Percentiles rank a stretch among this genome's conserved stretches.
Evolutionary conservation across 78 protist genomes (phyloP).

Genomic region (Dictyostelium discoideum): DNA sequence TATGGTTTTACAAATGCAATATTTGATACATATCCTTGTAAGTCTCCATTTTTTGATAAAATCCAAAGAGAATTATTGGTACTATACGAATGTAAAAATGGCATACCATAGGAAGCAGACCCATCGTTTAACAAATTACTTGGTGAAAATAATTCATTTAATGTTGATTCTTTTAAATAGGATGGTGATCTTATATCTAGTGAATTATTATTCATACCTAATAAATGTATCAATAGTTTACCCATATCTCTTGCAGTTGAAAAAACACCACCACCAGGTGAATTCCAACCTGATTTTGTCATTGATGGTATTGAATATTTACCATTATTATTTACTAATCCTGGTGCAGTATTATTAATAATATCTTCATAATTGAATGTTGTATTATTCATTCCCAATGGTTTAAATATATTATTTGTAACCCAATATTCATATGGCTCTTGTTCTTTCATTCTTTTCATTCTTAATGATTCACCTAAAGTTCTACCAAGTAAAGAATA

Average conservation of each 20-base stretch:
- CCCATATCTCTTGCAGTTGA: slow-evolving; percentile 49
- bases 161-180: neutral
- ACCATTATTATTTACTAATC: slow-evolving; percentile 1
- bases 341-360: neutral
- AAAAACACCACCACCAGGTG: slow-evolving; percentile 35
- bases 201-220: neutral
- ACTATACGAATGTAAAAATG: neutral
- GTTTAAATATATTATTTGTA: slow-evolving; percentile 3
- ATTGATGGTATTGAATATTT: neutral
- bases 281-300: slow-evolving; percentile 40
- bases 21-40: slow-evolving; percentile 43
- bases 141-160: neutral
- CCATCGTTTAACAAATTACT: slow-evolving; percentile 7
- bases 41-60: slow-evolving; percentile 28
- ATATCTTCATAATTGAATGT: neutral
- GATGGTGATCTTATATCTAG: neutral
- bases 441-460: neutral
- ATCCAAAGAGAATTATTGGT: slow-evolving; percentile 8
- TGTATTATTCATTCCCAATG: slow-evolving; percentile 29
- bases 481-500: slow-evolving; percentile 10
- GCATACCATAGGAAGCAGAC: slow-evolving; percentile 13
- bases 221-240: neutral
- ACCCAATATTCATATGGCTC: slow-evolving; percentile 15
- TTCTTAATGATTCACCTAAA: no score
- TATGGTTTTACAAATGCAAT: neutral